Conservation (phyloP, 2,329 filamentous ascomycete species). For the Ophiostoma sp. region DNA sequence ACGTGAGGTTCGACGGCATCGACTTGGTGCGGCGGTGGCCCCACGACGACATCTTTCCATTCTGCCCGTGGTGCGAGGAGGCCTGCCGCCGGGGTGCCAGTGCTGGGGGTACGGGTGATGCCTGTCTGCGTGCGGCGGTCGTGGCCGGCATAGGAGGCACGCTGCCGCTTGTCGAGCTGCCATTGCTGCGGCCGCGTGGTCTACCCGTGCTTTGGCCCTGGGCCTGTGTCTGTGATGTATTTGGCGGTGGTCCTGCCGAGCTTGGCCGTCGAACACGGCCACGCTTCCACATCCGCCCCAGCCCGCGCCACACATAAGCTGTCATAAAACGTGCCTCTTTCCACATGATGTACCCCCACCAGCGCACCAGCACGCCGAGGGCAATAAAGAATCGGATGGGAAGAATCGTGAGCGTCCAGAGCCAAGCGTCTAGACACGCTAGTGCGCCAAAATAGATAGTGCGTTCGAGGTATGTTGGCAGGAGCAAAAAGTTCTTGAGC, state of each 20-base stretch:
- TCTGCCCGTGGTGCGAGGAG: not conserved
- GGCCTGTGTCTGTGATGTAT: not conserved
- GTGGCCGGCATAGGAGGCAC: not conserved
- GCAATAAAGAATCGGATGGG: constrained; percentile 84
- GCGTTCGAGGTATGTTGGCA: constrained; percentile 77
- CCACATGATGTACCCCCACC: constrained; percentile 67
- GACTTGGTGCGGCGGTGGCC: constrained; percentile 66
- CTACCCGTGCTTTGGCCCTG: not conserved
- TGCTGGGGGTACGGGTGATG: not conserved
- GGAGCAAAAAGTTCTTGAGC: constrained; percentile 76
- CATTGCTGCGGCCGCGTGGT: constrained; percentile 17
- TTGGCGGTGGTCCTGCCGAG: constrained; percentile 31
- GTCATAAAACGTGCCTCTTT: constrained; percentile 68
- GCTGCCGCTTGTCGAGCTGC: constrained; percentile 15
- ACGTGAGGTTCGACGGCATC: constrained; percentile 74
- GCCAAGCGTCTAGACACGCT: constrained; percentile 90
- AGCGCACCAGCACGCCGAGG: constrained; percentile 65
- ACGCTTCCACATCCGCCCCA: constrained; percentile 70
- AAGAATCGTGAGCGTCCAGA: constrained; percentile 93
- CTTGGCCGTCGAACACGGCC: constrained; percentile 39
- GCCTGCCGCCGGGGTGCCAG: not conserved
- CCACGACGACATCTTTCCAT: constrained; percentile 22
- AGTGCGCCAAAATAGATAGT: constrained; percentile 82
- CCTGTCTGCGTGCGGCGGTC: not conserved
- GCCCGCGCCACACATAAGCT: constrained; percentile 71